Evolutionary conservation across 2,329 filamentous ascomycete genomes (phyloP), one percentile per base, ranked within the genome.

Genomic region (Rutstroemia sydowiana): DNA sequence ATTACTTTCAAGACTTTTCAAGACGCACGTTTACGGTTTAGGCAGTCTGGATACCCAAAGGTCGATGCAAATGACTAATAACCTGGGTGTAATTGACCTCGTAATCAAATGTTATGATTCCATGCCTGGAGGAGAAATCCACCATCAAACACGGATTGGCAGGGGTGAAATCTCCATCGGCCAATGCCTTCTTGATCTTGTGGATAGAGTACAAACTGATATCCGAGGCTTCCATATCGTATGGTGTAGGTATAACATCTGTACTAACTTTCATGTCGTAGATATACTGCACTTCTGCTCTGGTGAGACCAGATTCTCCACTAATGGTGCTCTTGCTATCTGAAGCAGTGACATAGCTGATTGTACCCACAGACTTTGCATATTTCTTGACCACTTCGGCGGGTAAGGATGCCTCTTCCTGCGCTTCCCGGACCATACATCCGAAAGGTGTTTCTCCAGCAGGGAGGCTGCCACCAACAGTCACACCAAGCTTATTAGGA

Each of bases 381-480:
- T 70, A 67, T 20, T 67, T 64, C 13, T 75, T 69, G 5, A 87
- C 78, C 3, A 85, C 64, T 0, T 75, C 73, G 46, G 77, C 77
- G 0, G 78, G 71, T 16, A 89, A 65, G 4, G 81, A 84, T 0
- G 87, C 87, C 65, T 92, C 87, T 67, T 92, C 87, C 28, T 72
- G 75, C 1, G 81, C 78, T 66, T 92, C 87, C 39, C 85, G 77
- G 16, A 89, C 72, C 53, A 90, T 73, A 60, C 82, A 85, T 52
- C 82, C 80, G 23, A 82, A 79, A 0, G 84, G 82, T 2, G 68
- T 71, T 64, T 89, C 79, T 1, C 77, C 77, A 0, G 84, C 79
- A 50, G 82, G 78, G 61, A 91, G 80, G 0, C 88, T 87, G 2
- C 87, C 88, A 0, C 86, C 87, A 11, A 91, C 87, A 4, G 85